Percentiles rank a stretch among this genome's conserved stretches.
Conservation (phyloP, 2,329 filamentous ascomycete species). For the Cladophialophora yegresii region DNA sequence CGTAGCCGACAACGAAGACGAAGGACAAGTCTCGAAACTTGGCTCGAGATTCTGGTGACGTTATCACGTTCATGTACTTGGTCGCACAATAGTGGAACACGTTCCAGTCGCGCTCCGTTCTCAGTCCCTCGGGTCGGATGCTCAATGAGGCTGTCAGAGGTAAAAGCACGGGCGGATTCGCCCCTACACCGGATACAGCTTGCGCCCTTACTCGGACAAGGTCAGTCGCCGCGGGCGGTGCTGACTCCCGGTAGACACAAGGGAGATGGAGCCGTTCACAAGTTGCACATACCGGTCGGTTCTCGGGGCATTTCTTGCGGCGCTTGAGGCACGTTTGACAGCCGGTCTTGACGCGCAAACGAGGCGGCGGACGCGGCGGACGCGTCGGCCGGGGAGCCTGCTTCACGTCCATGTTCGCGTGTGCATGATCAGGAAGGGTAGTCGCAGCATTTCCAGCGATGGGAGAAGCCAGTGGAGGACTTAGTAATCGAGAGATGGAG, state of each 20-base stretch:
- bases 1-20: constrained; percentile 23
- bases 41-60: constrained; percentile 22
- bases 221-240: not conserved
- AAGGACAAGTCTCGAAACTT: constrained; percentile 26
- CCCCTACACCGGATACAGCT: not conserved
- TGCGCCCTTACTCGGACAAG: not conserved
- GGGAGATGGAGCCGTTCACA: constrained; percentile 27
- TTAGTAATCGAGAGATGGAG: not conserved
- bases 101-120: constrained; percentile 28
- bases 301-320: constrained; percentile 38
- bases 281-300: constrained; percentile 39
- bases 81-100: constrained; percentile 28
- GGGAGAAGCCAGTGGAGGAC: not conserved
- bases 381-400: constrained; percentile 13
- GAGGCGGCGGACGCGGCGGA: constrained; percentile 28
- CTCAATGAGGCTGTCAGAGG: constrained; percentile 7
- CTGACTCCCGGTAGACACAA: constrained; percentile 37
- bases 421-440: not conserved
- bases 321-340: constrained; percentile 26
- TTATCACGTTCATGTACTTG: constrained; percentile 24
- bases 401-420: not conserved
- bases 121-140: constrained; percentile 17
- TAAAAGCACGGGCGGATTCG: not conserved
- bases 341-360: constrained; percentile 31
- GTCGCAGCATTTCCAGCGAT: not conserved